phyloP scores from a whole-genome alignment of 495 filamentous ascomycete species.

The Cairneyella variabilis region DNA sequence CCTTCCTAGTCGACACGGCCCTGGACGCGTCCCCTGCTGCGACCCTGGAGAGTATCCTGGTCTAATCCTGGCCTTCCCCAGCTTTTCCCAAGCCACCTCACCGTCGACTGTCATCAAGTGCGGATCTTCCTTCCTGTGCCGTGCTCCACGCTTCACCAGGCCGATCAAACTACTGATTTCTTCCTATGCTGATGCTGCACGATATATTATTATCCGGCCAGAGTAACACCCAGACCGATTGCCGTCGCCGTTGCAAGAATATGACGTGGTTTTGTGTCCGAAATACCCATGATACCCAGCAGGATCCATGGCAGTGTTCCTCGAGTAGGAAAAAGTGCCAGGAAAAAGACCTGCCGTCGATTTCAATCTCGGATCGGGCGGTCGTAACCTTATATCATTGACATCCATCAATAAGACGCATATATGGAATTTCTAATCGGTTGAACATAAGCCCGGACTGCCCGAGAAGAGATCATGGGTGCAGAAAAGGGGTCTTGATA shows the following conservation, averaged over 20 bases:
- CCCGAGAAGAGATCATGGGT: not conserved
- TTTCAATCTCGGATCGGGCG: not conserved
- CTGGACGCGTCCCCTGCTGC: too few species aligned
- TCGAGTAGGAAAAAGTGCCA: not conserved
- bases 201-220: not conserved
- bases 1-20: too few species aligned
- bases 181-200: not conserved
- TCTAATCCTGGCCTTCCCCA: conserved; percentile 16
- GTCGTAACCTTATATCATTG: not conserved
- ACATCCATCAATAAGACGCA: too few species aligned
- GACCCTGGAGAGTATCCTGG: not conserved
- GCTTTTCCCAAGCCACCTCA: conserved; percentile 23
- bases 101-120: conserved; percentile 6
- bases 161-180: not conserved
- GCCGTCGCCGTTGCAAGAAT: too few species aligned
- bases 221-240: too few species aligned
- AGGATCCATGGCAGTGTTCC: too few species aligned
- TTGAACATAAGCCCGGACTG: too few species aligned
- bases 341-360: too few species aligned
- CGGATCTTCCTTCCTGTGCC: conserved; percentile 13
- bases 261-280: not conserved
- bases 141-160: not conserved
- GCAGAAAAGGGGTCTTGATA: not conserved
- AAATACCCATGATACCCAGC: not conserved
- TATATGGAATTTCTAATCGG: too few species aligned